Evolutionary conservation across 257 asterid species (phyloP), one percentile per base, ranked within the genome.

Genomic region (Mitragyna speciosa): DNA sequence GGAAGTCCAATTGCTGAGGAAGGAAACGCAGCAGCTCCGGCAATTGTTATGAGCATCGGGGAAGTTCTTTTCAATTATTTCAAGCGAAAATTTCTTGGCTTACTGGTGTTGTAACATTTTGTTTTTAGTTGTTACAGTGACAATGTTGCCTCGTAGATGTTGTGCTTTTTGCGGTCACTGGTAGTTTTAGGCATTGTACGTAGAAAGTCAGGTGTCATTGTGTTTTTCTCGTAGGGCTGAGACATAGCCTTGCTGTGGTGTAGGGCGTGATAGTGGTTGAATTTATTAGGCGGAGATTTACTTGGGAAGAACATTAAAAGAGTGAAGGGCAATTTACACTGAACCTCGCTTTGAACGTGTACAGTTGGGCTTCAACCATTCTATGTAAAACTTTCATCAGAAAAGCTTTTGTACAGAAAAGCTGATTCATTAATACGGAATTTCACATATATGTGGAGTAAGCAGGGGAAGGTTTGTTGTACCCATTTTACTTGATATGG

Each of bases 1-100:
- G 78, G 96, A 96, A 87, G 84, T 94, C 54, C 89, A 88, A 79
- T 89, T 88, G 20, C 94, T 96, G 49, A 77, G 93, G 75, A 89
- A 86, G 86, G 98, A 94, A 87, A 94, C 89, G n/a, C 96, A 88
- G 85, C 92, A 91, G 84, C 90, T 96, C 28, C 90, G 89, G 28
- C 96, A 85, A 83, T 76, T 85, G 80, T 89, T 94, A 73, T 93
- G 88, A 94, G 54, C 65, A 9, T 68, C 79, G 30, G 69, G 56
- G 24, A 31, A 73, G 70, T 65, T 45, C 43, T 45, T 41, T 31
- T 12, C 22, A 39, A 39, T 54, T 47, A 11, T 47, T 64, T 59
- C n/a, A 14, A 24, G 51, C 33, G 36, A 30, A 30, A 49, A 8
- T 63, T 31, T 43, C 48, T 31, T 16, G 36, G 0, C 74, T n/a